phyloP scores from a whole-genome alignment of 352 stramenopile genomes.

The Halophytophthora batemanensis region DNA sequence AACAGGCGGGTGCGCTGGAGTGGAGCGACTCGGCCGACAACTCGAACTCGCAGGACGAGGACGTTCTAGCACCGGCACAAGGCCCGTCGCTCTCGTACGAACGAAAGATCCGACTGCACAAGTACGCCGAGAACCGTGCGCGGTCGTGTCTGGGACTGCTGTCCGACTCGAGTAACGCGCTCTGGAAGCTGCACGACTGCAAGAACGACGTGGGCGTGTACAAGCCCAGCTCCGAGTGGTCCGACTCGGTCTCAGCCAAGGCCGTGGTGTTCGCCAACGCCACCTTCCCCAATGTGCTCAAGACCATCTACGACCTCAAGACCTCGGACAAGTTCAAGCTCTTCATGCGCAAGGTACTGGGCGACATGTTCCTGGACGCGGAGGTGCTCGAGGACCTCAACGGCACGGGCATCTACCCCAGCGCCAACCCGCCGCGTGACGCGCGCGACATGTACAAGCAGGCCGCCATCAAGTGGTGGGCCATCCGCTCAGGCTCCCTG shows the following conservation, averaged over 20 bases:
- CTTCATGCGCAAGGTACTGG: constrained; percentile 79
- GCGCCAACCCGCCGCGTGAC: constrained; percentile 64
- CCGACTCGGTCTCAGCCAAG: constrained; percentile 82
- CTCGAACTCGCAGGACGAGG: constrained; percentile 56
- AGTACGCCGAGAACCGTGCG: constrained; percentile 82
- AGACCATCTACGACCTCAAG: constrained; percentile 83
- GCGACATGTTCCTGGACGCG: constrained; percentile 80
- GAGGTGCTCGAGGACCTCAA: constrained; percentile 84
- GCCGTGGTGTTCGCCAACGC: constrained; percentile 75
- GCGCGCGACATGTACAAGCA: constrained; percentile 83
- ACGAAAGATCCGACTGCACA: constrained; percentile 79
- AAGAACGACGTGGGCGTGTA: constrained; percentile 82
- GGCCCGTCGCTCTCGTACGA: constrained; percentile 82
- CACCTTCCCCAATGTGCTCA: constrained; percentile 77
- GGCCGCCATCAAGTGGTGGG: constrained; percentile 87
- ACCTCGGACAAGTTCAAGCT: constrained; percentile 83
- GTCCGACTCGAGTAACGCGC: constrained; percentile 65
- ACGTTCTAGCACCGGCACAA: constrained; percentile 48
- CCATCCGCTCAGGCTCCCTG: constrained; percentile 76
- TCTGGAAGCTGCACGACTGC: constrained; percentile 80
- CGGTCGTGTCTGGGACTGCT: constrained; percentile 75
- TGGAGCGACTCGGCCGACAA: constrained; percentile 70
- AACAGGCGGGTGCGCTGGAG: constrained; percentile 25
- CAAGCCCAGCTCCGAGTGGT: constrained; percentile 86
- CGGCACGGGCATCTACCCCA: constrained; percentile 74